A percentile compares a stretch with the other conserved stretches of the same genome.
Conservation (phyloP, 768 basidiomycete genomes). For the Russula emetica region DNA sequence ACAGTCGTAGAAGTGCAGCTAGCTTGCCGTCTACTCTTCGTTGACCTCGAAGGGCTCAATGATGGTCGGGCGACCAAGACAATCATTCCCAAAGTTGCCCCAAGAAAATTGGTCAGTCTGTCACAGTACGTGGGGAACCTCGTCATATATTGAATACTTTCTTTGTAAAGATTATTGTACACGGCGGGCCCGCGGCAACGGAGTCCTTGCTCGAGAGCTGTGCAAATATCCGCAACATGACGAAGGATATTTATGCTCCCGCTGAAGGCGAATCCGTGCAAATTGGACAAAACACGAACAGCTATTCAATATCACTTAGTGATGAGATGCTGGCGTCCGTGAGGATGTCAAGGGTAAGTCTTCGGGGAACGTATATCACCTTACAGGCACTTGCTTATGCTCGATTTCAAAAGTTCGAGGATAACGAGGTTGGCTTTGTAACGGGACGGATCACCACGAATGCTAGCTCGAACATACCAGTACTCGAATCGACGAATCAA, state of each 20-base stretch:
- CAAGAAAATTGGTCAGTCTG: conserved; percentile 79
- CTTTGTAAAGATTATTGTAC: conserved; percentile 72
- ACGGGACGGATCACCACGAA: conserved; percentile 82
- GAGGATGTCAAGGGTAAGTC: conserved; percentile 78
- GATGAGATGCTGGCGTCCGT: conserved; percentile 78
- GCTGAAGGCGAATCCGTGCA: conserved; percentile 68
- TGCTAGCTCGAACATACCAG: conserved; percentile 83
- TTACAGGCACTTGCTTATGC: conserved; percentile 3
- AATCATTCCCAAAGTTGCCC: conserved; percentile 94
- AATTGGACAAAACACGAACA: conserved; percentile 94
- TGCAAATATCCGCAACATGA: conserved; percentile 80
- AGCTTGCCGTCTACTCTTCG: conserved; percentile 81
- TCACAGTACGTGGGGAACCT: background rate
- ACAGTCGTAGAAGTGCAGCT: conserved; percentile 73
- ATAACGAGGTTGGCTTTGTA: conserved; percentile 93
- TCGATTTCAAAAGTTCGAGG: conserved; percentile 69
- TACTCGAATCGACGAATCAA: conserved; percentile 63
- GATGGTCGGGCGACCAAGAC: conserved; percentile 97
- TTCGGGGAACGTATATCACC: conserved; percentile 15
- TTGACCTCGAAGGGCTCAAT: conserved; percentile 95
- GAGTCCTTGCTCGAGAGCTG: conserved; percentile 75
- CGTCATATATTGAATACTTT: conserved; percentile 11
- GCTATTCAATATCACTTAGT: conserved; percentile 89
- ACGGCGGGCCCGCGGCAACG: conserved; percentile 64
- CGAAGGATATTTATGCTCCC: conserved; percentile 87